Evolutionary conservation across 139 green algal species (phyloP).

Genomic region (Raphidocelis subcapitata): DNA sequence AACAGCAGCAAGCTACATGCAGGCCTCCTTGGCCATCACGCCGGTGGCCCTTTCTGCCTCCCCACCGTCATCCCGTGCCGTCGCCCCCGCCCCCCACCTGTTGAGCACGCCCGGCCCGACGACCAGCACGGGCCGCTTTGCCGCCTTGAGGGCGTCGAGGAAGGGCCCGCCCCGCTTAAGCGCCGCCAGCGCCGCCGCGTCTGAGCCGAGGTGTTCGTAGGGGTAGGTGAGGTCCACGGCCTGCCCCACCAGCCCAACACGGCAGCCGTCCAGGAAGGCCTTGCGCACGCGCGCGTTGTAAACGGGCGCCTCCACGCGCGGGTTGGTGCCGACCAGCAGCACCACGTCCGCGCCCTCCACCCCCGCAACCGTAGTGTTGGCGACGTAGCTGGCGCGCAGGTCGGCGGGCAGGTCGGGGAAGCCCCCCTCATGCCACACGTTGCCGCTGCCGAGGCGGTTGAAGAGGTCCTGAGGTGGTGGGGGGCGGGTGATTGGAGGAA

Average conservation of each 20-base stretch:
- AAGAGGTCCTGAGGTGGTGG: conserved; percentile 76
- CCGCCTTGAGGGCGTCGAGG: conserved; percentile 69
- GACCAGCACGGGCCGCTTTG: conserved; percentile 81
- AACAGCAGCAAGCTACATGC: too few species aligned
- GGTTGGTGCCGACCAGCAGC: conserved; percentile 93
- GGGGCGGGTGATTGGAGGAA: too few species aligned
- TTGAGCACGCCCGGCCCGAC: conserved; percentile 87
- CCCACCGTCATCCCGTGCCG: too few species aligned
- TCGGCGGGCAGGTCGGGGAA: conserved; percentile 74
- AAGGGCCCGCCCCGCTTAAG: conserved; percentile 50
- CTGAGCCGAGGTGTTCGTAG: conserved; percentile 81
- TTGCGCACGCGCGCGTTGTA: conserved; percentile 92
- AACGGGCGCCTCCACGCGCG: conserved; percentile 90
- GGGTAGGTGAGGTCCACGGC: conserved; percentile 92
- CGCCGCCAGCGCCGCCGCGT: conserved; percentile 60
- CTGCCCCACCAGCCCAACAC: conserved; percentile 76
- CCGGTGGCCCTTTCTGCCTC: too few species aligned
- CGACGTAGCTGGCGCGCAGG: conserved; percentile 85
- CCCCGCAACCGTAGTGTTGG: conserved; percentile 86
- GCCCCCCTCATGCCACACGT: conserved; percentile 65
- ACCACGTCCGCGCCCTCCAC: conserved; percentile 91
- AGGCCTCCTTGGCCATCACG: too few species aligned
- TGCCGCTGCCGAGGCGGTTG: conserved; percentile 70
- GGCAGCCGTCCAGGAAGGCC: conserved; percentile 57
- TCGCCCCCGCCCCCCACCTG: conserved; percentile 11